Evolutionary conservation across 2,329 filamentous ascomycete species (phyloP), one percentile per base, ranked within the genome.

Genomic region (Cylindrodendrum hubeiense): DNA sequence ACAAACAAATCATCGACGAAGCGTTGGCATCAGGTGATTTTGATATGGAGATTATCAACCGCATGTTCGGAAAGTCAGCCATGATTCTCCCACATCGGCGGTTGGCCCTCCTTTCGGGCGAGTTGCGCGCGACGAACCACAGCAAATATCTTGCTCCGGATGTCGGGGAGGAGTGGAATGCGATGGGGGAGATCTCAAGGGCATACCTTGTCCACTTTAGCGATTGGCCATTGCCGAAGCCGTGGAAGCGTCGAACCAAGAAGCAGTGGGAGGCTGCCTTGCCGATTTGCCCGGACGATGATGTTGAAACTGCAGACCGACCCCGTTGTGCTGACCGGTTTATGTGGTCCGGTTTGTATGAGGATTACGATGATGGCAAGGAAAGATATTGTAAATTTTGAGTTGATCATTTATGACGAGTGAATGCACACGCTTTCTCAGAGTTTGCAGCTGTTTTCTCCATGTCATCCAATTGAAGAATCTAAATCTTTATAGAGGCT

Each of bases 41-140:
- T 15, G 62, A 67, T 21, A 66, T 65, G 65, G 62, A 63, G 19
- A 53, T 67, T 24, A n/a, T 67, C 44, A 66, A 67, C 57, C 47
- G 54, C 50, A 65, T 67, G 65, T 62, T 67, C 37, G 24, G 46
- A 12, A 46, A 58, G 41, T 65, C 62, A 15, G 65, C 65, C 57
- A 67, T 67, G 65, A 62, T 67, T 15, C 47, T 65, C 6, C 65
- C 65, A 4, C 65, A 65, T 22, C 39, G 65, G 3, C 15, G 65
- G 17, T 34, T 65, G 13, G 65, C 65, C 8, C 57, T 67, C 5
- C 53, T 63, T 2, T 57, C 63, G 13, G 63, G 63, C 9, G 63
- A 66, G 33, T 63, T 67, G 39, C 55, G 55, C 7, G 22, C 49
- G 2, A 57, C 33, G n/a, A 52, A 67, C n/a, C 65, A 67, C 65